A percentile compares a stretch with the other conserved stretches of the same genome.
Evolutionary conservation across 2,329 filamentous ascomycete genomes (phyloP).

Genomic region (Parascedosporium putredinis): DNA sequence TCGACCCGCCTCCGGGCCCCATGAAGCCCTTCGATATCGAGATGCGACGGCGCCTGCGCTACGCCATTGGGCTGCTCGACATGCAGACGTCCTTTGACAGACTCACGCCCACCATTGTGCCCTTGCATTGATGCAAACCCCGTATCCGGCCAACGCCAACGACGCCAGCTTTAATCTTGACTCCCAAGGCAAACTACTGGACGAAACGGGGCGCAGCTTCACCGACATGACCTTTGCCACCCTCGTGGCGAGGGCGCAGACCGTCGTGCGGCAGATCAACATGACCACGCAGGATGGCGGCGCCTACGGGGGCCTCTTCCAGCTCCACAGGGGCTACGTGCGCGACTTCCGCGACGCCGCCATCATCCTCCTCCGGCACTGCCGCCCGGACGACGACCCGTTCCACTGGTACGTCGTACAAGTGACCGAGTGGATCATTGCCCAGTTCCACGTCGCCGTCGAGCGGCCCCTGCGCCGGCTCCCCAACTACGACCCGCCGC

Average conservation of each 20-base stretch:
- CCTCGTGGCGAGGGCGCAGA: neutral
- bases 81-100: slow-evolving; percentile 26
- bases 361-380: neutral
- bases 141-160: slow-evolving; percentile 2
- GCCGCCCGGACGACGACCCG: neutral
- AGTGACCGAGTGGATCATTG: slow-evolving; percentile 1
- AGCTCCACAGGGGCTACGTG: neutral
- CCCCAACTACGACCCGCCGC: neutral
- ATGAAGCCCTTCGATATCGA: slow-evolving; percentile 38
- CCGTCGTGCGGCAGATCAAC: neutral
- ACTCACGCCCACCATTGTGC: neutral
- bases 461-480: neutral
- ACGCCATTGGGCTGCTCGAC: slow-evolving; percentile 40
- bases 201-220: neutral
- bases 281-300: neutral
- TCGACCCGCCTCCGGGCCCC: slow-evolving; percentile 28
- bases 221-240: slow-evolving; percentile 5
- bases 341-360: neutral
- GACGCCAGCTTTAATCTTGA: slow-evolving; percentile 1
- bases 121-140: neutral
- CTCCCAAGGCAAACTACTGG: neutral
- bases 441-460: neutral
- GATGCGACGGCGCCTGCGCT: slow-evolving; percentile 42
- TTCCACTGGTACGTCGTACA: neutral
- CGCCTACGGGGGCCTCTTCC: neutral